Evolutionary conservation across 1,284 basidiomycete genomes (phyloP).

Genomic region (Trichosporon faecale): DNA sequence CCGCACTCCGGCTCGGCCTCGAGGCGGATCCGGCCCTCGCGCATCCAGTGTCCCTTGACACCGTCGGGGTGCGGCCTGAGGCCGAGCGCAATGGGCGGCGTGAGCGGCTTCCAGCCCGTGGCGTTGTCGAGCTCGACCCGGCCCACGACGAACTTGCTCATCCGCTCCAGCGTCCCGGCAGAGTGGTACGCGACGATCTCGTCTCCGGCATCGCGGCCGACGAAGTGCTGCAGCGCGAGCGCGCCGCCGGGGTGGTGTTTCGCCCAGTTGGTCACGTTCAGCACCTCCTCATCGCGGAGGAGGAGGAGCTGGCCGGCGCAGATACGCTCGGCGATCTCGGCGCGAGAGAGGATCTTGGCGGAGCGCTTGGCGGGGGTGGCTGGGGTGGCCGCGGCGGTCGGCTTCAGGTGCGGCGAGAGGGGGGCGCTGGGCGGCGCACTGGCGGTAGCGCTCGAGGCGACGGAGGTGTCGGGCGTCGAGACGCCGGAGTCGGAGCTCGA

Average conservation of each 20-base stretch:
- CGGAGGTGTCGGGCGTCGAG: not conserved
- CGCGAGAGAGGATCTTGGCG: slow-evolving; percentile 18
- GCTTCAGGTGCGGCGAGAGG: not conserved
- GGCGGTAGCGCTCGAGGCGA: not conserved
- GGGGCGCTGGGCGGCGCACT: not conserved
- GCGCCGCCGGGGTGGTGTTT: slow-evolving; percentile 82
- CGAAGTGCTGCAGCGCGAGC: slow-evolving; percentile 88
- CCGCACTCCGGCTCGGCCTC: not conserved
- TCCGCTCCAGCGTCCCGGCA: slow-evolving; percentile 62
- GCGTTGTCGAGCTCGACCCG: slow-evolving; percentile 54
- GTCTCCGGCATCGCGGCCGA: slow-evolving; percentile 90
- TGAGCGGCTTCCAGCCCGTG: slow-evolving; percentile 69
- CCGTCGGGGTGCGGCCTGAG: slow-evolving; percentile 60
- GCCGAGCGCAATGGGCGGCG: slow-evolving; percentile 85
- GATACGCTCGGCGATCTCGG: slow-evolving; percentile 55
- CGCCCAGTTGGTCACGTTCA: slow-evolving; percentile 82
- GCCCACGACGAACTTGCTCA: slow-evolving; percentile 72
- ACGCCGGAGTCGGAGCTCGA: not conserved
- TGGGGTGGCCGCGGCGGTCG: not conserved
- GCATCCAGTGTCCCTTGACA: slow-evolving; percentile 43
- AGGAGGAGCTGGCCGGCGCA: slow-evolving; percentile 74
- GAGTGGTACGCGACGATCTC: slow-evolving; percentile 92
- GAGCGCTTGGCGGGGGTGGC: not conserved
- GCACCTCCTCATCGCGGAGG: slow-evolving; percentile 71
- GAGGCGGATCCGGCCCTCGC: slow-evolving; percentile 42